Evolutionary conservation across 2,329 filamentous ascomycete genomes (phyloP), one percentile per base, ranked within the genome.

Genomic region (Sarocladium strictum): DNA sequence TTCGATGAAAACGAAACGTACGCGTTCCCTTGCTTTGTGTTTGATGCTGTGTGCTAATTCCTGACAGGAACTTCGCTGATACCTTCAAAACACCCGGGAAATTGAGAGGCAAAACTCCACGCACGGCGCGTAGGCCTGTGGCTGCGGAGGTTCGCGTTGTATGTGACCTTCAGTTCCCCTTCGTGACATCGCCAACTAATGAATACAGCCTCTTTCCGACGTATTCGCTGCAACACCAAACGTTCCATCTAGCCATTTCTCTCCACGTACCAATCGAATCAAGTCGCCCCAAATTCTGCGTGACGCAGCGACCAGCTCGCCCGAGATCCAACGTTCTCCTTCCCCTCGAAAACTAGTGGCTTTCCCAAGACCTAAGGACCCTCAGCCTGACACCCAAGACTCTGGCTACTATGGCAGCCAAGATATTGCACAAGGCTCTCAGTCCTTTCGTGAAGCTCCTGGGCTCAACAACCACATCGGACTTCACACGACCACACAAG

Each of bases 1-100:
- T 96, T 97, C 68, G 87, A 85, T 64, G 85, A 87, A 63, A 88
- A 91, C 65, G 84, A 92, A 72, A 83, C 91, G 94, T 97, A 82
- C 65, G 67, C 41, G 35, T 55, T 21, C 14, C 11, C 1, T 23
- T 2, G 11, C 5, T 21, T 33, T 14, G n/a, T 35, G 5, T 35
- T 17, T 15, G 26, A 24, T 47, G 12, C 33, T 11, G 29, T 12
- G 7, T 24, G 32, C 56, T 58, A 23, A 56, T 47, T n/a, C 7
- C 4, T 38, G 14, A 7, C 63, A 97, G 94, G 58, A 93, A 93
- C 67, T 86, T 97, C 57, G 83, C 90, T 59, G 93, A 97, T 64
- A 85, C 95, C n/a, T 97, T 97, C 76, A 99, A 97, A 67, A 94
- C 90, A 35, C 90, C 90, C 3, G 89, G 89, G 55, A 93, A 90